Evolutionary conservation across 192 early-diverging fungal species (phyloP).

Genomic region (Coemansia sp.): DNA sequence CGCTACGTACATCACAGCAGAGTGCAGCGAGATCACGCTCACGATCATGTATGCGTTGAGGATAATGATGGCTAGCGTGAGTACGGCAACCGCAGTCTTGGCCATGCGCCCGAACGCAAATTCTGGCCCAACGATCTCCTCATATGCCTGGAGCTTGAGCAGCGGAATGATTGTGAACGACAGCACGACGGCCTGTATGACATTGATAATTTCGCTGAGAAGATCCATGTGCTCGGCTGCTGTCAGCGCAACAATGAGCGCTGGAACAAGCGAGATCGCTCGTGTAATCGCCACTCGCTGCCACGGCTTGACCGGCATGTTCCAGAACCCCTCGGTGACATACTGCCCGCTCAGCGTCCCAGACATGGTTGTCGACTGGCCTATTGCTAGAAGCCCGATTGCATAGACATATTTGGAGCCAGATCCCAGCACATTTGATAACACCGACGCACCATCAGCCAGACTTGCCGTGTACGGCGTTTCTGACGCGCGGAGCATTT

Average conservation of each 20-base stretch:
- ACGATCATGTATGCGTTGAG: constrained; percentile 52
- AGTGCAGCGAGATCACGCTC: constrained; percentile 44
- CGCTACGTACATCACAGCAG: constrained; percentile 44
- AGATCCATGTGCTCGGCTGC: constrained; percentile 64
- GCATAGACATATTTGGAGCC: constrained; percentile 76
- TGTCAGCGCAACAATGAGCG: constrained; percentile 61
- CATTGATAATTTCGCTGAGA: constrained; percentile 71
- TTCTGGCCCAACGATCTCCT: constrained; percentile 56
- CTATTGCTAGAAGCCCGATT: constrained; percentile 75
- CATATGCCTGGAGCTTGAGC: constrained; percentile 60
- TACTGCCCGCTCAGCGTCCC: constrained; percentile 91
- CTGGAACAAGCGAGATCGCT: constrained; percentile 63
- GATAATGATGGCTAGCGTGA: constrained; percentile 39
- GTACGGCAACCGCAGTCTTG: constrained; percentile 9
- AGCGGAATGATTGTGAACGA: constrained; percentile 68
- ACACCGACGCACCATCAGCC: constrained; percentile 56
- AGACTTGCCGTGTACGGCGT: constrained; percentile 41
- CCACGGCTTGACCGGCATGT: constrained; percentile 67
- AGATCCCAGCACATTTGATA: constrained; percentile 63
- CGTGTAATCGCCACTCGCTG: constrained; percentile 67
- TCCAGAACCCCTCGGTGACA: constrained; percentile 86
- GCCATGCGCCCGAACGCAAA: constrained; percentile 42
- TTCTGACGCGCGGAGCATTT: constrained; percentile 56
- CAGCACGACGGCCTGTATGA: constrained; percentile 67
- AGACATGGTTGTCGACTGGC: constrained; percentile 86